phyloP scores from a whole-genome alignment of 2,329 filamentous ascomycete genomes.

The Peltaster fructicola region DNA sequence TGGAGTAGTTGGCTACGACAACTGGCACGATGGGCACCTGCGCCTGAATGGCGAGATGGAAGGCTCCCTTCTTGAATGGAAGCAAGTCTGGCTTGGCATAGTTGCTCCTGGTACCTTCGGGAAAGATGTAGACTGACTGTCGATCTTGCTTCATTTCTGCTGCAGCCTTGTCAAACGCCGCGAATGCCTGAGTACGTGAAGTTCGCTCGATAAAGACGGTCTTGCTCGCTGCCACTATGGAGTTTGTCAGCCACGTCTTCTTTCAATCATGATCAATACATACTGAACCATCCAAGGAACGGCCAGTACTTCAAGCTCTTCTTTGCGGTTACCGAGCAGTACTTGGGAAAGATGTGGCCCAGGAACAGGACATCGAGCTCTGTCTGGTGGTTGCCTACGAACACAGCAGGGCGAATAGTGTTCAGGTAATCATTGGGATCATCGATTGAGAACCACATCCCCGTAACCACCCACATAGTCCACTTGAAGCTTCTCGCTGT shows the following conservation, averaged over 20 bases:
- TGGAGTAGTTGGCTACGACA: constrained; percentile 32
- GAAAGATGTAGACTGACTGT: constrained; percentile 67
- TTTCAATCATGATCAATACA: constrained; percentile 8
- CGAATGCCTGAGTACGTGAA: constrained; percentile 64
- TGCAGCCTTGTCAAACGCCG: constrained; percentile 71
- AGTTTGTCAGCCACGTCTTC: constrained; percentile 1
- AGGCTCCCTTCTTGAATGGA: constrained; percentile 98
- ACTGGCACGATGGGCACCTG: constrained; percentile 84
- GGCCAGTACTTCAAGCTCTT: constrained; percentile 61
- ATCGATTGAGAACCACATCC: constrained; percentile 57
- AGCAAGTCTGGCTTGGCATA: constrained; percentile 62
- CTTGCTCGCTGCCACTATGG: constrained; percentile 56
- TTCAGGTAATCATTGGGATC: constrained; percentile 42
- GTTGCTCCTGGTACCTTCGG: constrained; percentile 87
- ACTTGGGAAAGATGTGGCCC: constrained; percentile 71
- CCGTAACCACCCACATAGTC: constrained; percentile 56
- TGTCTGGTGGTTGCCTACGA: constrained; percentile 82
- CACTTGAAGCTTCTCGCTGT: constrained; percentile 64
- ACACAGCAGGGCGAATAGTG: constrained; percentile 60
- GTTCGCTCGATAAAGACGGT: constrained; percentile 90
- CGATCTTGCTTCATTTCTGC: constrained; percentile 52
- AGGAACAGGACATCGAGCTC: constrained; percentile 91
- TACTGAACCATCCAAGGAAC: constrained; percentile 83
- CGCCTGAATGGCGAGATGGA: constrained; percentile 87
- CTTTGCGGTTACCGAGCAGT: constrained; percentile 90